These are phyloP conservation scores for Curvularia sp. DNA, from an alignment of 2,329 filamentous ascomycete genomes.

Conservation along the genomic window DNA sequence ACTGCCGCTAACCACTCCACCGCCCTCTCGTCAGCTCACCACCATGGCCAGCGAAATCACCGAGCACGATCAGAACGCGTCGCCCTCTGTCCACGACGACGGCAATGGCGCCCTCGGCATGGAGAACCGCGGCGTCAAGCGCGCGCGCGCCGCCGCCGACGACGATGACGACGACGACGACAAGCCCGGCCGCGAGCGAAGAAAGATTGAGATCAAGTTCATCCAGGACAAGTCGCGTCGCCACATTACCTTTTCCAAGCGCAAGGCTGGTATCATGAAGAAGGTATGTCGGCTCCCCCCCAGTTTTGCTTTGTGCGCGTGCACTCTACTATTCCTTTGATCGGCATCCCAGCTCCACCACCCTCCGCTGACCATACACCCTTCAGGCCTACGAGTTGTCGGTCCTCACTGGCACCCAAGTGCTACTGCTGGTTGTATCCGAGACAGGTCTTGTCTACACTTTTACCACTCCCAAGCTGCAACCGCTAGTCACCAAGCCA, in stretches of 20 bases:
- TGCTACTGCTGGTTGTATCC: conserved; percentile 93
- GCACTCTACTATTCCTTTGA: neutral
- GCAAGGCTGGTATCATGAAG: conserved; percentile 99
- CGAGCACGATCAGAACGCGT: conserved; percentile 60
- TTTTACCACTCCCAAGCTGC: conserved; percentile 97
- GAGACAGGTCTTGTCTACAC: conserved; percentile 98
- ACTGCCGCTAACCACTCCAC: conserved; percentile 40
- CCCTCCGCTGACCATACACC: conserved; percentile 2
- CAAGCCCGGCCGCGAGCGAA: conserved; percentile 94
- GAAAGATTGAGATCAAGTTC: conserved; percentile 99
- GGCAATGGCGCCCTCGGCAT: conserved; percentile 60
- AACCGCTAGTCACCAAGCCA: conserved; percentile 96
- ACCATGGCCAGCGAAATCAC: conserved; percentile 58
- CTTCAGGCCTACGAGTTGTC: conserved; percentile 92
- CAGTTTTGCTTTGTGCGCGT: too few relatives aligned
- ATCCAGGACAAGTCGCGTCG: conserved; percentile 99
- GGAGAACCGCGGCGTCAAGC: conserved; percentile 83
- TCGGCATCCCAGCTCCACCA: conserved; percentile 15
- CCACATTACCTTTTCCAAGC: conserved; percentile 99
- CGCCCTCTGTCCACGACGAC: conserved; percentile 60
- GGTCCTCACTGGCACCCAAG: conserved; percentile 96
- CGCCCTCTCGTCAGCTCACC: conserved; percentile 23
- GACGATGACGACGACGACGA: conserved; percentile 98
- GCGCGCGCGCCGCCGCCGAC: conserved; percentile 79
- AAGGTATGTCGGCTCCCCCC: conserved; percentile 69